Base-by-base conservation (phyloP, 306 rosid species). In the Carpinus viminea region DNA sequence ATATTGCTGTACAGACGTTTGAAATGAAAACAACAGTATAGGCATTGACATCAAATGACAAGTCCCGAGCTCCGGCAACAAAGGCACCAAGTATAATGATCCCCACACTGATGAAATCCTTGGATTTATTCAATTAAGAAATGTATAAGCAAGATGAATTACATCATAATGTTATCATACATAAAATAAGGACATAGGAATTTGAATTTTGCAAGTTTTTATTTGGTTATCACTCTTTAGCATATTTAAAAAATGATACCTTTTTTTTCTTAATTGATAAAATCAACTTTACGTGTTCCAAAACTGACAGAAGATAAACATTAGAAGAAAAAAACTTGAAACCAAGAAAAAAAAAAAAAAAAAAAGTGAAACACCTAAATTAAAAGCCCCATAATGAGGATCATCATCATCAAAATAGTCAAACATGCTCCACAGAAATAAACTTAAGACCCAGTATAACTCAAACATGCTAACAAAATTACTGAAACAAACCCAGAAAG, bases 11-110 rank as follows among this genome's bases (percentile, higher is more conserved):
- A 62, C 86, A 86, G 70, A 92, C 82, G 90, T 90, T 92, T 85
- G 91, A 91, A 52, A 85, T 52, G 21, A 92, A 88, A 70, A 92
- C 88, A 77, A 87, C 69, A 26, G 78, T 55, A 81, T 92, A 88
- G 28, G 87, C 83, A 84, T 84, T 83, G 55, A 84, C 80, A 73
- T 92, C 93, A 75, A 90, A 92, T 74, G 89, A 77, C 80, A 92
- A 41, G 82, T 92, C 97, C 62, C 85, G 79, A 75, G 93, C 90
- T 84, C 94, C 94, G 12, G 94, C 93, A 71, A 88, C 66, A 73
- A 90, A 59, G 57, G 94, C 90, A 16, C 93, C 94, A 21, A 72
- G 86, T 79, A 90, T 18, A 70, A 92, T 79, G 55, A 87, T 65
- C 83, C 90, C 93, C 80, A 88, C 94, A 85, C 94, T 92, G 85